Evolutionary conservation across 78 protist species (phyloP), one percentile per base, ranked within the genome.

Genomic region (Creolimax fragrantissima): DNA sequence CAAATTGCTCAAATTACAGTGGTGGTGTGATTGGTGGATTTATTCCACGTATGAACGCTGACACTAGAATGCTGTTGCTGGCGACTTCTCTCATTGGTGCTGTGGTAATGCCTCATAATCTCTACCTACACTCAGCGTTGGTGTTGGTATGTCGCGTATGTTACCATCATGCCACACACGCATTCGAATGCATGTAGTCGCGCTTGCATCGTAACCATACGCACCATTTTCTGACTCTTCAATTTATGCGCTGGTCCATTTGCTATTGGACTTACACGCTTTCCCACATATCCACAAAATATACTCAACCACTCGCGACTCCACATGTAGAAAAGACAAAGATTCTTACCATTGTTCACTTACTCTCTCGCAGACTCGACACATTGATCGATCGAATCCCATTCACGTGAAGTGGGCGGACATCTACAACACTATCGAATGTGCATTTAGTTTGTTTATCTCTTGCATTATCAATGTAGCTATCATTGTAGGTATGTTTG

Each of bases 91-190:
- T 83, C 17, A 44, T 91, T 24, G 92, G 92, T 4, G 92, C 92
- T n/a, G 92, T 91, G 3, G 84, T 91, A 35, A 91, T 91, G 92
- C 92, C 92, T 24, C 92, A 91, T 36, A 91, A 91, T 36, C 32
- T 91, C 24, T 91, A 91, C 32, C 44, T 91, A 43, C 92, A 91
- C 43, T 35, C 88, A 5, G 92, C 92, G 37, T 91, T 66, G 43
- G 92, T 91, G 81, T 39, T 44, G 81, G 74, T 81, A 44, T 4
- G 90, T 6, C 44, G 74, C 74, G 74, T n/a, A n/a, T n/a, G n/a
- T n/a, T n/a, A n/a, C n/a, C n/a, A n/a, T n/a, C n/a, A n/a, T n/a
- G n/a, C n/a, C n/a, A n/a, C n/a, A n/a, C n/a, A n/a, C n/a, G n/a
- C n/a, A n/a, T n/a, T n/a, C n/a, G n/a, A n/a, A n/a, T n/a, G n/a